Conservation (phyloP, 2,329 filamentous ascomycete genomes). For the Pseudogymnoascus pannorum region DNA sequence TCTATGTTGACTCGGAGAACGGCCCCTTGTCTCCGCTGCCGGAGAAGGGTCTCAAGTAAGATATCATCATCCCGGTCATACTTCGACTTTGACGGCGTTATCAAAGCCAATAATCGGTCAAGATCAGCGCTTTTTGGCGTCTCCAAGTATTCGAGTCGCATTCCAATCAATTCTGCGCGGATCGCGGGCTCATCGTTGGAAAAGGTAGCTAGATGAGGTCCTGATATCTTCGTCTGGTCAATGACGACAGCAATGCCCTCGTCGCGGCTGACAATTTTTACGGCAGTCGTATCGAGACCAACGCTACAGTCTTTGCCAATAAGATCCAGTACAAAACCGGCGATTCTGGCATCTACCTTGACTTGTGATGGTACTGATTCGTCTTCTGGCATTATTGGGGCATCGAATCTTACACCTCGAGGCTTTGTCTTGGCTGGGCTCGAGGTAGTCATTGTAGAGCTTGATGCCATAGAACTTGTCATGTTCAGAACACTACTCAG, state of each 20-base stretch:
- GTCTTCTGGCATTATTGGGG: constrained; percentile 29
- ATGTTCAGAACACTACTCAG: constrained; percentile 86
- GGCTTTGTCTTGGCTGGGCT: constrained; percentile 36
- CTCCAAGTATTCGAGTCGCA: constrained; percentile 65
- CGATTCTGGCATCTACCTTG: constrained; percentile 72
- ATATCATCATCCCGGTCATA: constrained; percentile 88
- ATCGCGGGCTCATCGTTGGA: constrained; percentile 52
- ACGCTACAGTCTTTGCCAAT: constrained; percentile 70
- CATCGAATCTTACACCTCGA: constrained; percentile 53
- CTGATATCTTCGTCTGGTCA: constrained; percentile 65
- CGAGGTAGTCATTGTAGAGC: constrained; percentile 44
- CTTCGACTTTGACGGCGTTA: constrained; percentile 86
- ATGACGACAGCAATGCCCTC: constrained; percentile 67
- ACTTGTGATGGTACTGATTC: constrained; percentile 25
- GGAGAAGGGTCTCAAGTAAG: constrained; percentile 81
- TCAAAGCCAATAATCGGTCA: constrained; percentile 71
- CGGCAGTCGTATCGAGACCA: constrained; percentile 66
- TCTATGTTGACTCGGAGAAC: constrained; percentile 67
- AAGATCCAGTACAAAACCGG: constrained; percentile 69
- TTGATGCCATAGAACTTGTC: constrained; percentile 74
- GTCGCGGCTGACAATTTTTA: constrained; percentile 72
- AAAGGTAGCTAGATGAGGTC: constrained; percentile 52
- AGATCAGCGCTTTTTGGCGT: constrained; percentile 73
- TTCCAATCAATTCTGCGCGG: constrained; percentile 54
- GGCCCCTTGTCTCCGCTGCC: constrained; percentile 79